Percentiles rank a stretch among this genome's conserved stretches.
Evolutionary conservation across 2,329 filamentous ascomycete genomes (phyloP).

Genomic region (Neonectria hederae): DNA sequence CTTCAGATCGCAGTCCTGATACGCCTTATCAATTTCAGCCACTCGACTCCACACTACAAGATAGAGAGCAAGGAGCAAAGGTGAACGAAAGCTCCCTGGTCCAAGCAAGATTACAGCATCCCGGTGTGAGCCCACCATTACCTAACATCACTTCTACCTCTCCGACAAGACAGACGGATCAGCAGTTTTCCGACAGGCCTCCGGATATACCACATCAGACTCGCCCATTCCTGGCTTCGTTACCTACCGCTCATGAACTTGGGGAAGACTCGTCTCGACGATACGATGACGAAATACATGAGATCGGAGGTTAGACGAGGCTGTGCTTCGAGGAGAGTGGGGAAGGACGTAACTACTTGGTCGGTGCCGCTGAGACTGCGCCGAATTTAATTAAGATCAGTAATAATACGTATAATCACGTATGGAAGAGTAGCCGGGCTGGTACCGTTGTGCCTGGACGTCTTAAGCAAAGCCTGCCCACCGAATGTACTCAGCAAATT

Average conservation of each 20-base stretch:
- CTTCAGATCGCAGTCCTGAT: not conserved
- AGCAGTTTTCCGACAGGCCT: not conserved
- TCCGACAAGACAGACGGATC: not conserved
- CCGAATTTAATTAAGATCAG: not conserved
- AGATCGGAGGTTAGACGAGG: not conserved
- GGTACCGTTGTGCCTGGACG: too few species aligned
- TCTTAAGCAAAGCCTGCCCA: not conserved
- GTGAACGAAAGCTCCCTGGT: not conserved
- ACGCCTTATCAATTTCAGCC: not conserved
- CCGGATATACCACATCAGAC: not conserved
- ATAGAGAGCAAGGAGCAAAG: not conserved
- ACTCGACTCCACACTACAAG: not conserved
- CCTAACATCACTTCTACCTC: not conserved
- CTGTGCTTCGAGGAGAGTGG: too few species aligned
- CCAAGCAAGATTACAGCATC: not conserved
- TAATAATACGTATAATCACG: not conserved
- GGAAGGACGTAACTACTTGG: too few species aligned
- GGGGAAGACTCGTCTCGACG: not conserved
- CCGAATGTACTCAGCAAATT: not conserved
- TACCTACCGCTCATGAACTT: not conserved
- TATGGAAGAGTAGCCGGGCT: not conserved
- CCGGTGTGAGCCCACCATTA: not conserved
- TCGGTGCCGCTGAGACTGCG: not conserved
- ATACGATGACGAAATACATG: not conserved
- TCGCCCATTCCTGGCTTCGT: not conserved